Evolutionary conservation across 169 alveolate genomes (phyloP).

Genomic region (Plasmodium cynomolgi): DNA sequence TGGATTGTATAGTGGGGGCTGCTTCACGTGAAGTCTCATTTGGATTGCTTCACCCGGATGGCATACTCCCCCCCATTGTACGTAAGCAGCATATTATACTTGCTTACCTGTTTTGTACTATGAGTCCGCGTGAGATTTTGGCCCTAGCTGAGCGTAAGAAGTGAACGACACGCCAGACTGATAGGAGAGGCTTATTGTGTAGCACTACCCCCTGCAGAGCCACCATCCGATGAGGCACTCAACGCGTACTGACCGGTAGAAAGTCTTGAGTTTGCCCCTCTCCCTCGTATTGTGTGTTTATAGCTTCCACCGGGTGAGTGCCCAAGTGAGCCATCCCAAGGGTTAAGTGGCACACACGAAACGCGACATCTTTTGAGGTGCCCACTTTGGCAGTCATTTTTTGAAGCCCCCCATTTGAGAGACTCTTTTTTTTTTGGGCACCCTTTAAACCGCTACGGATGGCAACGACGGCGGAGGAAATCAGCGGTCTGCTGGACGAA

Average conservation of each 20-base stretch:
- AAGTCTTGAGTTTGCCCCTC: background rate
- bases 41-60: background rate
- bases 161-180: background rate
- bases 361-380: background rate
- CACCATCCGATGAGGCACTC: background rate
- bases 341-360: background rate
- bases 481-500: slow-evolving; percentile 12
- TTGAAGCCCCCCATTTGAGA: background rate
- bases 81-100: background rate
- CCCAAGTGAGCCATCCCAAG: too few species aligned
- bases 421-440: background rate
- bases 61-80: background rate
- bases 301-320: background rate
- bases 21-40: background rate
- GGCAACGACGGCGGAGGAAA: background rate
- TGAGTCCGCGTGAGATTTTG: too few species aligned
- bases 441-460: background rate
- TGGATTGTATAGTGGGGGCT: background rate
- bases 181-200: background rate
- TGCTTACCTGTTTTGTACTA: background rate
- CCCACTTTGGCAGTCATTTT: background rate
- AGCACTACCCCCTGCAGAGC: background rate
- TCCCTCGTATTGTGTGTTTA: background rate
- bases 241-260: background rate
- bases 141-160: too few species aligned